Base-by-base conservation (phyloP, 192 early-diverging fungal species). In the Coemansia sp. region DNA sequence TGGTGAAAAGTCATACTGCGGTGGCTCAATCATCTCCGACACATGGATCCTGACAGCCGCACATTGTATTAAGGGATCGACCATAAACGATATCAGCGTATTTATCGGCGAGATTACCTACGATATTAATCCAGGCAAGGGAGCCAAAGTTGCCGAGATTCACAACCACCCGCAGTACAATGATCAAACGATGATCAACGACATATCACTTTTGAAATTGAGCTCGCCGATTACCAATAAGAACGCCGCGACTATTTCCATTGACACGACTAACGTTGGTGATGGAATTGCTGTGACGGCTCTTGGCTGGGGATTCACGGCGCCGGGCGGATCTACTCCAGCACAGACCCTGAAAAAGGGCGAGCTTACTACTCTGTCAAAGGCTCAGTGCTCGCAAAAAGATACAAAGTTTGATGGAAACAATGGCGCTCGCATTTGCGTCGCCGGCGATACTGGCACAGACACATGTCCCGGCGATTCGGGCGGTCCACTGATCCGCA, bases 391-490 rank as follows among this genome's bases (percentile, higher is more conserved):
- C 43, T 68, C 71, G n/a, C 18, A 66, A 13, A 79, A 73, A 46
- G 76, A 84, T 11, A 79, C 74, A 46, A 76, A 76, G 65, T 84
- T 84, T 38, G 73, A 55, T 11, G 82, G 77, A n/a, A 77, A 84
- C 34, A 55, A 81, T 49, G 85, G 81, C 1, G 52, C 69, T 2
- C 69, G 71, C 27, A 76, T 86, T 22, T 86, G 85, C 40, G 78
- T 81, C 11, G 80, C 80, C 22, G 74, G 71, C 2, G 78, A 86
- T 40, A 63, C 40, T 0, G 82, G 79, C 11, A 58, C 68, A 1
- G 83, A 79, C 18, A 80, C 83, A 0, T 87, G 86, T 55, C 78
- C 78, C 0, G 86, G 86, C 24, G 86, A 87, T 40, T 85, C 83
- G 3, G 86, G 86, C 3, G 86, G 86, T 10, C 86, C 83, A 2